Evolutionary conservation across 306 rosid genomes (phyloP).

Genomic region (Casuarina glauca): DNA sequence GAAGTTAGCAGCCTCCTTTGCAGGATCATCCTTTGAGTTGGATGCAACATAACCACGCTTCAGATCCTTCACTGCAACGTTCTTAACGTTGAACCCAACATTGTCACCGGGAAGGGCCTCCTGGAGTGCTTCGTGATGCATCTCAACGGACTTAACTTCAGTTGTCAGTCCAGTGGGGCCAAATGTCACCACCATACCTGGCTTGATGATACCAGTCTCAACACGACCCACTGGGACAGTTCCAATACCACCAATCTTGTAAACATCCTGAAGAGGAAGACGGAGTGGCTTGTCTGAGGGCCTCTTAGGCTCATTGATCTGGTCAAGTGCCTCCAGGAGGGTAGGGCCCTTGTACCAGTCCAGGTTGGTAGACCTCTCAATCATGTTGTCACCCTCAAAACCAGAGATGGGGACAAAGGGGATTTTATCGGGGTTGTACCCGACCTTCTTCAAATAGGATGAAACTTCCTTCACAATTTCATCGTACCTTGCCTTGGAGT

Average conservation of each 20-base stretch:
- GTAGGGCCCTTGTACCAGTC: constrained; percentile 44
- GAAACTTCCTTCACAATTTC: constrained; percentile 37
- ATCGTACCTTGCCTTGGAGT: constrained; percentile 37
- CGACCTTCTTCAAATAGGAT: constrained; percentile 36
- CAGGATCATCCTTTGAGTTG: constrained; percentile 40
- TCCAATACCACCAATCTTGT: constrained; percentile 48
- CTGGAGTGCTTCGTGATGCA: constrained; percentile 40
- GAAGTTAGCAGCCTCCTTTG: constrained; percentile 37
- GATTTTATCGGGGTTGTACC: constrained; percentile 37
- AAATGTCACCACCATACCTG: constrained; percentile 37
- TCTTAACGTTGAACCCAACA: constrained; percentile 49
- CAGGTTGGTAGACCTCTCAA: constrained; percentile 34
- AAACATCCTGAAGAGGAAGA: constrained; percentile 33
- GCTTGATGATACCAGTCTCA: constrained; percentile 37
- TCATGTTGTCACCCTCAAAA: constrained; percentile 43
- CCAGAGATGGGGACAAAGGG: constrained; percentile 45
- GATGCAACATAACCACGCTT: constrained; percentile 50
- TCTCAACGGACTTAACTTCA: constrained; percentile 48
- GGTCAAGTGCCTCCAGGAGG: constrained; percentile 36
- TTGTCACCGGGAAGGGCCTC: constrained; percentile 42
- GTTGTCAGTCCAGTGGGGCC: constrained; percentile 36
- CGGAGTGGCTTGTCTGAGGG: constrained; percentile 41
- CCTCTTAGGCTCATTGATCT: constrained; percentile 36
- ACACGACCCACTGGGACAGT: constrained; percentile 40
- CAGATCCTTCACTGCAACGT: constrained; percentile 43